Evolutionary conservation across 2,329 filamentous ascomycete genomes (phyloP), one percentile per base, ranked within the genome.

Genomic region (Thielaviopsis punctulata): DNA sequence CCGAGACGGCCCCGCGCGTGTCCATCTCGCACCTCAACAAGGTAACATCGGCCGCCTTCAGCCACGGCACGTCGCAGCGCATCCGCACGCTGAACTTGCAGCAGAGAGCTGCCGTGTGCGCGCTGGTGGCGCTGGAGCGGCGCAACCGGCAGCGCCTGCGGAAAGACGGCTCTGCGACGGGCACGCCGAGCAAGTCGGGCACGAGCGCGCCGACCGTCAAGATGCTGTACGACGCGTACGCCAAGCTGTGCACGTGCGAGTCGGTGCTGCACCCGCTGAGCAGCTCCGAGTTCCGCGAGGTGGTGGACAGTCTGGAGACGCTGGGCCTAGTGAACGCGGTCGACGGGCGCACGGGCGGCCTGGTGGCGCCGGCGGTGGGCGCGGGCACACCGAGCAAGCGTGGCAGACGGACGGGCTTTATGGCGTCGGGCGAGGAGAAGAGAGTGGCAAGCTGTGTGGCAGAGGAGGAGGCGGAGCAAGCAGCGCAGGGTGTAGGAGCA

Each of bases 81-180:
- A 77, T 98, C 13, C 83, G 85, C 64, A 80, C 82, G 4, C 77
- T 98, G 53, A 98, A 96, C 63, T 74, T 98, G 2, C 93, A 98
- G 63, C 92, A 98, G 65, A 96, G 95, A 65, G 92, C 90, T 3
- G 88, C 90, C 0, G 73, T 98, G 9, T 98, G 92, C 68, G 80
- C 90, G 0, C 73, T 98, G 13, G 75, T 90, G 39, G 86, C 87
- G 2, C 78, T 92, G n/a, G 89, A 95, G 64, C 86, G 84, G 60
- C 80, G 79, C 57, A 82, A 77, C 58, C 73, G 78, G 48, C 69
- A 69, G 9, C 48, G 48, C 23, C 24, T 41, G n/a, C n/a, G n/a
- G n/a, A n/a, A n/a, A n/a, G n/a, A n/a, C 33, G 52, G 43, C 9
- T 12, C 45, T 5, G 36, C n/a, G 7, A 60, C 60, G 39, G n/a